Conservation (phyloP, 2,329 filamentous ascomycete species). For the Penicillium crustosum region DNA sequence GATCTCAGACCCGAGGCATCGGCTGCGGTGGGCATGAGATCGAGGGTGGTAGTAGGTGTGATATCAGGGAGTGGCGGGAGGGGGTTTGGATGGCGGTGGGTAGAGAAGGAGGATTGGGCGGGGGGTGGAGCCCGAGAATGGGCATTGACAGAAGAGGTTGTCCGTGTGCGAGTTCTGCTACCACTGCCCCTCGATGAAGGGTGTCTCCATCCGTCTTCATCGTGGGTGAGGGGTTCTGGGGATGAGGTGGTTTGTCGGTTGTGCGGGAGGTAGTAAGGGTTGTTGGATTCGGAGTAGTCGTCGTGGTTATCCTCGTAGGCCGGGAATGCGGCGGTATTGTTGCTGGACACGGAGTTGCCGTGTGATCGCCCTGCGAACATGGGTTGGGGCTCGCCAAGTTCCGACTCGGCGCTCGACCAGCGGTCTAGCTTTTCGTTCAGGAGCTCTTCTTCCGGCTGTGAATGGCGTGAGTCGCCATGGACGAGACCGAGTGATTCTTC, state of each 20-base stretch:
- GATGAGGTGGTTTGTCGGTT: conserved; percentile 16
- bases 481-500: conserved; percentile 82
- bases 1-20: conserved; percentile 13
- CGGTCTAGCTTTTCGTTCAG: conserved; percentile 34
- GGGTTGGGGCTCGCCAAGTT: conserved; percentile 23
- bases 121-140: conserved; percentile 20
- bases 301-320: conserved; percentile 31
- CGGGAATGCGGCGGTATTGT: conserved; percentile 27
- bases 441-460: conserved; percentile 24
- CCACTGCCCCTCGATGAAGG: conserved; percentile 1
- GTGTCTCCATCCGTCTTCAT: conserved; percentile 17
- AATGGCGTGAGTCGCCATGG: conserved; percentile 61
- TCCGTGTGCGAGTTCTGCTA: conserved; percentile 15
- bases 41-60: conserved; percentile 14
- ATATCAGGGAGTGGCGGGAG: conserved; percentile 36
- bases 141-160: conserved; percentile 20
- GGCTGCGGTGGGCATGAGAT: conserved; percentile 1
- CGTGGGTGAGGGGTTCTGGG: conserved; percentile 13
- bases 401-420: conserved; percentile 25
- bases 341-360: conserved; percentile 25
- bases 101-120: conserved; percentile 25
- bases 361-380: conserved; percentile 20
- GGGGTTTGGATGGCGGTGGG: conserved; percentile 32
- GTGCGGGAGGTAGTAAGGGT: conserved; percentile 27
- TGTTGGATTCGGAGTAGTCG: conserved; percentile 23